These are phyloP conservation scores for Leucocoprinus leucothites DNA, from an alignment of 768 basidiomycete species.

Conservation along the genomic window DNA sequence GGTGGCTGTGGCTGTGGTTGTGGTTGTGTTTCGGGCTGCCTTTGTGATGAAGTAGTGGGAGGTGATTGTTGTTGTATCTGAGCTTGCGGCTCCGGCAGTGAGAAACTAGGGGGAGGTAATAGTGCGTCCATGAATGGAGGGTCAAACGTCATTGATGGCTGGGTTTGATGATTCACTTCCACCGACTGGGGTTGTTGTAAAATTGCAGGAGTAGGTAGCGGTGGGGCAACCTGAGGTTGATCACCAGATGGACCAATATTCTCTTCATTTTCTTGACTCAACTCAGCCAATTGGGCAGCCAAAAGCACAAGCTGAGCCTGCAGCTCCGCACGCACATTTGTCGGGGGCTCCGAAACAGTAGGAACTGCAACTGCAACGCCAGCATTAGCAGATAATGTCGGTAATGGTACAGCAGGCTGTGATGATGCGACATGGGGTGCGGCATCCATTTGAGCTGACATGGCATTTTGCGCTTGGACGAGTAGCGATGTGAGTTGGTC, in stretches of 20 bases:
- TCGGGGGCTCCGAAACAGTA: background rate
- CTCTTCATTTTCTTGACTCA: constrained; percentile 40
- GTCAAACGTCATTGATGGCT: background rate
- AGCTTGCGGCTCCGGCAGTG: background rate
- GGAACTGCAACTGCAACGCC: constrained; percentile 5
- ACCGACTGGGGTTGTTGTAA: background rate
- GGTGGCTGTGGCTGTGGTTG: constrained; percentile 1
- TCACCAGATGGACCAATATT: background rate
- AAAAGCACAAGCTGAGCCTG: constrained; percentile 73
- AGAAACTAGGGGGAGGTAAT: background rate
- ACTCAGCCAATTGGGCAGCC: constrained; percentile 69
- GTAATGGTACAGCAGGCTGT: constrained; percentile 1
- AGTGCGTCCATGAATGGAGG: constrained; percentile 6
- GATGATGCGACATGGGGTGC: constrained; percentile 1
- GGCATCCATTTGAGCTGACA: constrained; percentile 25
- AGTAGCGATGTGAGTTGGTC: constrained; percentile 17
- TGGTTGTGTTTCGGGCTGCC: background rate
- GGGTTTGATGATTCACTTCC: background rate
- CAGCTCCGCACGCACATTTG: constrained; percentile 55
- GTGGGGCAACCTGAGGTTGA: background rate
- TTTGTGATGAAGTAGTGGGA: background rate
- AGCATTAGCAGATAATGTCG: constrained; percentile 4
- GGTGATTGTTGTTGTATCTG: background rate
- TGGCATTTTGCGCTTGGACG: constrained; percentile 26
- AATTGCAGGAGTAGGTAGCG: constrained; percentile 2